Percentiles rank a stretch among this genome's conserved stretches.
Conservation (phyloP, 208 protist genomes). For the Trypanosoma cruzi region DNA sequence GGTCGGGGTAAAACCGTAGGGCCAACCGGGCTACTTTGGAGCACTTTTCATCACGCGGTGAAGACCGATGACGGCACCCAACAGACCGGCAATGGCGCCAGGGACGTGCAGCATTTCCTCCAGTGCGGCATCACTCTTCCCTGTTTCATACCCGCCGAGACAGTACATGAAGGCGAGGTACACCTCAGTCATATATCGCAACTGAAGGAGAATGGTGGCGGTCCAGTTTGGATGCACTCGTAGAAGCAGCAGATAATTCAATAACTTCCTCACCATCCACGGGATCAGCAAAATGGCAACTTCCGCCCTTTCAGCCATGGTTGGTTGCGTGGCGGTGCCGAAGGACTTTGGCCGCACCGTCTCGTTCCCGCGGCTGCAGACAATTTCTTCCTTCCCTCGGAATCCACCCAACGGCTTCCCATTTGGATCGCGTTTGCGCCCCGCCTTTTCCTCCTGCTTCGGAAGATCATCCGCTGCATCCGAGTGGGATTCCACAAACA, state of each 20-base stretch:
- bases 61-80: conserved; percentile 70
- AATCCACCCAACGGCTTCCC: too few species aligned
- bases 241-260: conserved; percentile 83
- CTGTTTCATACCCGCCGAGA: conserved; percentile 72
- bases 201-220: conserved; percentile 70
- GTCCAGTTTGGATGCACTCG: conserved; percentile 73
- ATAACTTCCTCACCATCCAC: conserved; percentile 72
- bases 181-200: conserved; percentile 78
- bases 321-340: neutral
- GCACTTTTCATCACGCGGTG: conserved; percentile 76
- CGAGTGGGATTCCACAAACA: conserved; percentile 34
- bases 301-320: conserved; percentile 9
- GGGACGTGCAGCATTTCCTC: conserved; percentile 49
- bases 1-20: too few species aligned
- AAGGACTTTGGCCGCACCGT: neutral
- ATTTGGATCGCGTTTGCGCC: conserved; percentile 40
- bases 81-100: conserved; percentile 63
- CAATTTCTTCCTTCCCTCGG: conserved; percentile 47
- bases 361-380: conserved; percentile 9
- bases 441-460: conserved; percentile 18
- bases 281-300: conserved; percentile 69
- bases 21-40: conserved; percentile 18
- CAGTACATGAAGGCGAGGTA: conserved; percentile 85
- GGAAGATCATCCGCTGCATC: conserved; percentile 16
- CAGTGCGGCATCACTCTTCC: conserved; percentile 56